Conservation (phyloP, 768 basidiomycete species). For the Pleurotus tuber-regium region DNA sequence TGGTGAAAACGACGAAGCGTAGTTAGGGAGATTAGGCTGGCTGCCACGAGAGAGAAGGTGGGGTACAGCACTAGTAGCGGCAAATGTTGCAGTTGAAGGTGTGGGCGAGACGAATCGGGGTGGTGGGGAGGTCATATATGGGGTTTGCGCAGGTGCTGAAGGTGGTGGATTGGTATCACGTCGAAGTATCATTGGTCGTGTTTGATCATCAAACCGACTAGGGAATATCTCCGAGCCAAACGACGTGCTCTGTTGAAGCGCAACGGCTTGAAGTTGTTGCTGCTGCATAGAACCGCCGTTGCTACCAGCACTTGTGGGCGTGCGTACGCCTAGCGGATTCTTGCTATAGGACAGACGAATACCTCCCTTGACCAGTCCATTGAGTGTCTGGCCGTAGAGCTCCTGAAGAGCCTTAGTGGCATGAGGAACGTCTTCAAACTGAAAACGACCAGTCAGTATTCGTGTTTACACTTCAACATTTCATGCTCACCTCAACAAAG, state of each 20-base stretch:
- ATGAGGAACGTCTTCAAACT: constrained; percentile 89
- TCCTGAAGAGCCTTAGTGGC: constrained; percentile 89
- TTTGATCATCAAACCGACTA: constrained; percentile 13
- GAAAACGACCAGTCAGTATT: constrained; percentile 17
- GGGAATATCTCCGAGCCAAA: constrained; percentile 15
- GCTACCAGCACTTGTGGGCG: constrained; percentile 59
- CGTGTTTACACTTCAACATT: too few species aligned
- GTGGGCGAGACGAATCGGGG: constrained; percentile 44
- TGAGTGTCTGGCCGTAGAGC: constrained; percentile 87
- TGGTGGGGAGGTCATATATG: constrained; percentile 39
- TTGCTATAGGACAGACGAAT: constrained; percentile 97
- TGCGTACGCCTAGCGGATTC: constrained; percentile 93
- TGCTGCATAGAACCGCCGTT: constrained; percentile 40
- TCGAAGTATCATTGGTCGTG: constrained; percentile 21
- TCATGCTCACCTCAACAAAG: constrained; percentile 86
- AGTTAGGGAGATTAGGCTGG: constrained; percentile 4
- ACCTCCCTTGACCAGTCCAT: constrained; percentile 92
- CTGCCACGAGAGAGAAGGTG: constrained; percentile 2
- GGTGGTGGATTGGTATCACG: constrained; percentile 21
- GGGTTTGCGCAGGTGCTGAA: constrained; percentile 20
- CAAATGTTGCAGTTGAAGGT: constrained; percentile 22
- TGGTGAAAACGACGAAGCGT: constrained; percentile 4
- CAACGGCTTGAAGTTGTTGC: constrained; percentile 34
- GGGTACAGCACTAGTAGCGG: not conserved
- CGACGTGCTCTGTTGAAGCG: constrained; percentile 8